Evolutionary conservation across 805 yeast species (phyloP).

Genomic region (Candida yuanshanica): DNA sequence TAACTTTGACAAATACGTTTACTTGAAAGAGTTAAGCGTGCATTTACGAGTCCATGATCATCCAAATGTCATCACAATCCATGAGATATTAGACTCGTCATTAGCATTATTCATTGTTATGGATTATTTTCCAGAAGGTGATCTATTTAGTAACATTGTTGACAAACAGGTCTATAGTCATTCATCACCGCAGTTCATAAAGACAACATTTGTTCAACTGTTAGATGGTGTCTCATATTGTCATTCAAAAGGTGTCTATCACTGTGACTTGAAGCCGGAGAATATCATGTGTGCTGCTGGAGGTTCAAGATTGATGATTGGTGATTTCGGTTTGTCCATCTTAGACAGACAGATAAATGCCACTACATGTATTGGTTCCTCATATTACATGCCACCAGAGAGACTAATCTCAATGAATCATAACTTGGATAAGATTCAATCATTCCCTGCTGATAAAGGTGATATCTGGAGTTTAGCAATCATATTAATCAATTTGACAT

Average conservation of each 20-base stretch:
- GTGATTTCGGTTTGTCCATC: constrained; percentile 90
- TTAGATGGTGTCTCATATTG: constrained; percentile 79
- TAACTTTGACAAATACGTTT: constrained; percentile 7
- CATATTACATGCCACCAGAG: constrained; percentile 93
- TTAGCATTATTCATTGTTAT: constrained; percentile 62
- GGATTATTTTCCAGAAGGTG: constrained; percentile 86
- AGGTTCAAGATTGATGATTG: constrained; percentile 53
- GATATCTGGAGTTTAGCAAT: constrained; percentile 88
- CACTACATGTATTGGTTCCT: constrained; percentile 78
- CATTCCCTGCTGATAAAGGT: constrained; percentile 65
- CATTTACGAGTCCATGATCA: constrained; percentile 75
- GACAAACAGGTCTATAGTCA: constrained; percentile 55
- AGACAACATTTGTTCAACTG: constrained; percentile 65
- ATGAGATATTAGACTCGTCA: constrained; percentile 61
- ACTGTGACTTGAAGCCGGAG: constrained; percentile 95
- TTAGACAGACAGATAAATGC: constrained; percentile 50
- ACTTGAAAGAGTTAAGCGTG: constrained; percentile 59
- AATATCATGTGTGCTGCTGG: constrained; percentile 66
- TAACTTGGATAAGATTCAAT: constrained; percentile 18
- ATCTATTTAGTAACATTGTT: constrained; percentile 79
- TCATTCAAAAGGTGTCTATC: constrained; percentile 79
- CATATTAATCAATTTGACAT: constrained; percentile 70
- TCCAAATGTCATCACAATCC: constrained; percentile 71
- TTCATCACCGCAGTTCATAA: constrained; percentile 44
- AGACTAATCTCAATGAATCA: constrained; percentile 38